Percentiles rank a stretch among this genome's conserved stretches.
Evolutionary conservation across 495 filamentous ascomycete genomes (phyloP).

Genomic region (Annulohypoxylon stygium): DNA sequence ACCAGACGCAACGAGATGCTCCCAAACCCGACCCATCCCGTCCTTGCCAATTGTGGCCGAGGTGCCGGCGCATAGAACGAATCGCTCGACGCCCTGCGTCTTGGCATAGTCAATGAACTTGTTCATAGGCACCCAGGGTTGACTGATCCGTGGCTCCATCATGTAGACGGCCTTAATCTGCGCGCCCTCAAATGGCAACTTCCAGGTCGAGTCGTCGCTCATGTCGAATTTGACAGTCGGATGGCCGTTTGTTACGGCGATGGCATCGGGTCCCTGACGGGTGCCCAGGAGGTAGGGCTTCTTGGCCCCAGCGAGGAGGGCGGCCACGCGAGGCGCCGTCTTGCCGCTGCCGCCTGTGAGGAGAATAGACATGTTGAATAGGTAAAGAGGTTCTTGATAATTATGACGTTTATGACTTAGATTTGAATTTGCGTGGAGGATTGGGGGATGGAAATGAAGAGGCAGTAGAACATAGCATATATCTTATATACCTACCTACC

Average conservation of each 20-base stretch:
- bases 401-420: background rate
- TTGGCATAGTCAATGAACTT: constrained; percentile 57
- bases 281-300: constrained; percentile 57
- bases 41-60: constrained; percentile 54
- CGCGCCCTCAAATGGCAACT: constrained; percentile 45
- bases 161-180: constrained; percentile 57
- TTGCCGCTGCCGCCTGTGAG: constrained; percentile 64
- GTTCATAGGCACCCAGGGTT: constrained; percentile 53
- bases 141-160: constrained; percentile 51
- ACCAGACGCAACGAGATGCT: constrained; percentile 55
- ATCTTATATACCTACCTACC: background rate
- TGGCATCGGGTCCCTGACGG: constrained; percentile 32
- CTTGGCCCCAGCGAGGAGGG: constrained; percentile 48
- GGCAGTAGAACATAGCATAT: background rate
- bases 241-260: background rate
- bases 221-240: constrained; percentile 59
- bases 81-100: constrained; percentile 54
- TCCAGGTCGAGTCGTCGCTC: constrained; percentile 56
- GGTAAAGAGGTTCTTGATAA: background rate
- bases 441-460: too few species aligned
- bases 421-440: constrained; percentile 1
- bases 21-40: constrained; percentile 58
- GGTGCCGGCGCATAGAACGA: constrained; percentile 57
- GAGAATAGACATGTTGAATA: constrained; percentile 50
- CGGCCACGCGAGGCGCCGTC: constrained; percentile 57